These are phyloP conservation scores for Tephrocybe sp. DNA, from an alignment of 768 basidiomycete species.

Conservation along the genomic window DNA sequence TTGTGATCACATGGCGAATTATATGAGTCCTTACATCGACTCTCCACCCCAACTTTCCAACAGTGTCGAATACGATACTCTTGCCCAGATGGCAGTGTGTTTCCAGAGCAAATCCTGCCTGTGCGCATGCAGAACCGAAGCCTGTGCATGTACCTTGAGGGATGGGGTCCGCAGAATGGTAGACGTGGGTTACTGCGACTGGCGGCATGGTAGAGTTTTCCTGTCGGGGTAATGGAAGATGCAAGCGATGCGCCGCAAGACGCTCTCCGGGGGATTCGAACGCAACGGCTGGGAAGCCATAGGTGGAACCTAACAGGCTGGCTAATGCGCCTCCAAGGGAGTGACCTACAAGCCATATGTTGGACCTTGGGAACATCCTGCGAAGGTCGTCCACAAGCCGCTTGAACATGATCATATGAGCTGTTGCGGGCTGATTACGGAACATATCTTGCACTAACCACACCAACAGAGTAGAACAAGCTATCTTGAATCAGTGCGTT, in stretches of 20 bases:
- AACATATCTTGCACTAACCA: slow-evolving; percentile 47
- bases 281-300: slow-evolving; percentile 86
- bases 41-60: slow-evolving; percentile 76
- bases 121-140: slow-evolving; percentile 69
- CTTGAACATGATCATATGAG: slow-evolving; percentile 35
- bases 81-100: slow-evolving; percentile 87
- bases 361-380: slow-evolving; percentile 76
- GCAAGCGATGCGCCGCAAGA: slow-evolving; percentile 74
- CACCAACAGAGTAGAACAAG: slow-evolving; percentile 89
- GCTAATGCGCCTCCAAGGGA: slow-evolving; percentile 91
- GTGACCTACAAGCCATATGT: slow-evolving; percentile 89
- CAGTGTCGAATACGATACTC: slow-evolving; percentile 87
- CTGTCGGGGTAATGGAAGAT: slow-evolving; percentile 75
- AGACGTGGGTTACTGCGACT: slow-evolving; percentile 71
- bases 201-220: slow-evolving; percentile 24
- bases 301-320: slow-evolving; percentile 86
- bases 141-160: slow-evolving; percentile 84
- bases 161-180: slow-evolving; percentile 92
- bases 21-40: slow-evolving; percentile 80
- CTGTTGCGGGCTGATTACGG: not conserved
- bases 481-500: slow-evolving; percentile 84
- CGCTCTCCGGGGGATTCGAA: slow-evolving; percentile 86
- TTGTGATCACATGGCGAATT: slow-evolving; percentile 68
- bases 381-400: slow-evolving; percentile 87
- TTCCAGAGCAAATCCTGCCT: slow-evolving; percentile 87